Evolutionary conservation across 257 asterid species (phyloP).

Genomic region (Ilex asprella): DNA sequence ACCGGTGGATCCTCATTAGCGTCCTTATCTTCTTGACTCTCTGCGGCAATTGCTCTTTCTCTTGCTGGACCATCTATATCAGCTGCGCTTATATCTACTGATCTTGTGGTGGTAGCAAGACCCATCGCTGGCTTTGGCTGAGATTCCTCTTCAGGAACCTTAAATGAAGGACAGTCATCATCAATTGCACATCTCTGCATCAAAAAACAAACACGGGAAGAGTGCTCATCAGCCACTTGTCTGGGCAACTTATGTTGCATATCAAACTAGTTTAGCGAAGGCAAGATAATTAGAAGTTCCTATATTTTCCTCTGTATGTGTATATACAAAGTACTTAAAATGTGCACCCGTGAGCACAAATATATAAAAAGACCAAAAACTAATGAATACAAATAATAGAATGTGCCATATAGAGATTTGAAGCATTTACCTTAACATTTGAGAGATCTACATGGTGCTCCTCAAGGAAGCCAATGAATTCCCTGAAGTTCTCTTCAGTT

Average conservation of each 20-base stretch:
- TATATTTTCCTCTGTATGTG: too few species aligned
- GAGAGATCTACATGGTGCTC: background rate
- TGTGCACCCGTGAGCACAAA: too few species aligned
- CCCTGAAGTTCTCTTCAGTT: background rate
- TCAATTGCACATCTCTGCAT: background rate
- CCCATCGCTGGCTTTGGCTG: background rate
- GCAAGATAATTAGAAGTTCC: too few species aligned
- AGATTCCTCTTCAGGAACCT: background rate
- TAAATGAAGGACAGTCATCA: background rate
- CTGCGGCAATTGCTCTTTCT: too few species aligned
- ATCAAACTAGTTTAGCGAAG: too few species aligned
- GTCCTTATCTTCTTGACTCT: background rate
- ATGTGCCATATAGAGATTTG: too few species aligned
- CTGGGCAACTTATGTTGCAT: too few species aligned
- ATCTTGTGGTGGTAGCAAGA: background rate
- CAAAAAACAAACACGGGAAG: background rate
- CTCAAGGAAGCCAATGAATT: background rate
- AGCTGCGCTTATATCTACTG: background rate
- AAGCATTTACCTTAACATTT: background rate
- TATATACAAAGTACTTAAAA: too few species aligned
- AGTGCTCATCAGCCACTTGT: background rate
- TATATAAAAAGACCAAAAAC: too few species aligned
- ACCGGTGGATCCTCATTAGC: background rate
- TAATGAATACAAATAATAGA: too few species aligned
- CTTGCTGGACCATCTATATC: background rate